Percentiles rank a stretch among this genome's conserved stretches.
These are phyloP conservation scores for Globisporangium cederbergense DNA, from an alignment of 352 stramenopile species.

Conservation along the genomic window DNA sequence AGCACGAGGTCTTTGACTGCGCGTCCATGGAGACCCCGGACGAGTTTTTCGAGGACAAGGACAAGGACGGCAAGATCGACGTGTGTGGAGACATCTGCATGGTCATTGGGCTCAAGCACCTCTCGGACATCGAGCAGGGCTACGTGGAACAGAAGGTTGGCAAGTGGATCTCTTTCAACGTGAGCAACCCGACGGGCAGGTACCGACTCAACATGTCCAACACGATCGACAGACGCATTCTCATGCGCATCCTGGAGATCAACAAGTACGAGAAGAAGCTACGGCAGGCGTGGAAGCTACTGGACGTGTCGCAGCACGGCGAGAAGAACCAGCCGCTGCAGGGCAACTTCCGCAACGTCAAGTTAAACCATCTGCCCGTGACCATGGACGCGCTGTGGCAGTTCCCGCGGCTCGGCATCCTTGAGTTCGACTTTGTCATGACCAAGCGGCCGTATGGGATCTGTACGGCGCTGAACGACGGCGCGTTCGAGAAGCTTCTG, in stretches of 20 bases:
- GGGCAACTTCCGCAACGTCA: constrained; percentile 56
- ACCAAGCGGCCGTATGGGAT: constrained; percentile 47
- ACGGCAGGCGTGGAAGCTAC: constrained; percentile 49
- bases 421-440: constrained; percentile 77
- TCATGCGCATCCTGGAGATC: constrained; percentile 64
- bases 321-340: constrained; percentile 32
- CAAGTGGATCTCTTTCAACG: constrained; percentile 79
- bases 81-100: constrained; percentile 78
- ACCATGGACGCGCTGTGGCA: constrained; percentile 50
- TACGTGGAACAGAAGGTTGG: constrained; percentile 69
- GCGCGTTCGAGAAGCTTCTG: constrained; percentile 68
- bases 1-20: constrained; percentile 52
- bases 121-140: constrained; percentile 66
- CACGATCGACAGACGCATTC: constrained; percentile 64
- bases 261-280: constrained; percentile 59
- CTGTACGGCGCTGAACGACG: constrained; percentile 60
- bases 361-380: constrained; percentile 57
- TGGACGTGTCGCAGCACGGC: constrained; percentile 61
- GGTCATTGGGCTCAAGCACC: constrained; percentile 57
- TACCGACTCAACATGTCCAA: constrained; percentile 73
- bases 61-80: constrained; percentile 78
- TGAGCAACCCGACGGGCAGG: constrained; percentile 58
- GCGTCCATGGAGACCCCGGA: constrained; percentile 48
- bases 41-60: constrained; percentile 79
- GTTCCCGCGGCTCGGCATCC: constrained; percentile 55